Evolutionary conservation across 1,284 basidiomycete genomes (phyloP).

Genomic region (Ceratobasidium sp.): DNA sequence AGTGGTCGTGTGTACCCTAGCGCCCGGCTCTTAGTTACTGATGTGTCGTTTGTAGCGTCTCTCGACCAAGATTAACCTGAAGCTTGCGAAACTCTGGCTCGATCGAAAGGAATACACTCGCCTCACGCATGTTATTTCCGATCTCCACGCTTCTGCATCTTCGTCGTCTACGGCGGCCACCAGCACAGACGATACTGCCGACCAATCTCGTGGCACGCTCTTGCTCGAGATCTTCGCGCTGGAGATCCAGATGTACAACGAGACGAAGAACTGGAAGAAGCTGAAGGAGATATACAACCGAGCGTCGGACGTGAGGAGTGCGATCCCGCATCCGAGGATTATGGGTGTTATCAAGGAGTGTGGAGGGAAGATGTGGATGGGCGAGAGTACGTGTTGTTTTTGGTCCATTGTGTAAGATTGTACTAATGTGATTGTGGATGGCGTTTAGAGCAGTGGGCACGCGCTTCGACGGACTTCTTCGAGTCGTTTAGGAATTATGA

Average conservation of each 20-base stretch:
- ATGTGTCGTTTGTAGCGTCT: conserved; percentile 70
- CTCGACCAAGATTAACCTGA: conserved; percentile 95
- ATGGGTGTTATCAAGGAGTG: conserved; percentile 99
- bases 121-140: conserved; percentile 81
- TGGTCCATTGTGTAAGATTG: background rate
- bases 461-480: conserved; percentile 97
- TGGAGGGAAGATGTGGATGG: conserved; percentile 99
- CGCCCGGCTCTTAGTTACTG: background rate
- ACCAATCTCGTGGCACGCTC: conserved; percentile 90
- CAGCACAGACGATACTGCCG: conserved; percentile 73
- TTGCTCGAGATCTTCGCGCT: conserved; percentile 98
- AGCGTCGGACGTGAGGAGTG: conserved; percentile 90
- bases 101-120: conserved; percentile 92
- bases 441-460: conserved; percentile 86
- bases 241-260: conserved; percentile 99
- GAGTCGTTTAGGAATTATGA: conserved; percentile 99
- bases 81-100: conserved; percentile 97
- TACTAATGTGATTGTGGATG: conserved; percentile 4
- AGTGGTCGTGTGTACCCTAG: conserved; percentile 46
- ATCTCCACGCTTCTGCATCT: conserved; percentile 73
- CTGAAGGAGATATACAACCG: conserved; percentile 99
- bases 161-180: conserved; percentile 5
- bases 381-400: conserved; percentile 76
- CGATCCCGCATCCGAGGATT: conserved; percentile 97
- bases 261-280: conserved; percentile 94